Conservation (phyloP, 2,329 filamentous ascomycete species). For the Cytospora leucostoma region DNA sequence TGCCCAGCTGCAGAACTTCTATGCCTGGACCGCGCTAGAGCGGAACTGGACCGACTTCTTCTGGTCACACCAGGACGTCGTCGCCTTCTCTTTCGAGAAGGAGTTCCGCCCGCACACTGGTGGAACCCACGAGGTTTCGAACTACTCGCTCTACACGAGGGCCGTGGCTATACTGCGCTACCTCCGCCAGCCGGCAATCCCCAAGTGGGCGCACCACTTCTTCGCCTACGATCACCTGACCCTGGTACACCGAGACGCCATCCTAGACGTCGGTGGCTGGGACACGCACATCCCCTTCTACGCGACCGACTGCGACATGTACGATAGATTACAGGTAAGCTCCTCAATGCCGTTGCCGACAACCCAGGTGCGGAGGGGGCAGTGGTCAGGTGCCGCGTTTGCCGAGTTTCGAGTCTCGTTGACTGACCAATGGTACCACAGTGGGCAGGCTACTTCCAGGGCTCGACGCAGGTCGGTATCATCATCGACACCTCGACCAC, state of each 20-base stretch:
- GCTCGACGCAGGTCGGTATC: conserved; percentile 41
- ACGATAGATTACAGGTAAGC: conserved; percentile 2
- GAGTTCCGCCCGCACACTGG: conserved; percentile 37
- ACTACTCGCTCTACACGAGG: conserved; percentile 44
- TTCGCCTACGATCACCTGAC: conserved; percentile 54
- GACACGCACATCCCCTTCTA: conserved; percentile 55
- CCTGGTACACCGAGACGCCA: conserved; percentile 49
- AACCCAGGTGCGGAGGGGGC: neutral
- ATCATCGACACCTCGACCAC: conserved; percentile 45
- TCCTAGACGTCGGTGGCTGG: conserved; percentile 49
- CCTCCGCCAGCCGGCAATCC: conserved; percentile 38
- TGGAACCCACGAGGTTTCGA: conserved; percentile 42
- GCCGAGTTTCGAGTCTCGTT: conserved; percentile 34
- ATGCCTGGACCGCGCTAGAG: conserved; percentile 46
- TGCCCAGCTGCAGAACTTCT: conserved; percentile 58
- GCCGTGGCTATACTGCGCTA: conserved; percentile 41
- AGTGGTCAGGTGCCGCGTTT: neutral
- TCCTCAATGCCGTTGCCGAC: neutral
- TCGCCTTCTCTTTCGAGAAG: conserved; percentile 46
- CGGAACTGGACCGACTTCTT: conserved; percentile 52
- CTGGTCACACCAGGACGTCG: conserved; percentile 56
- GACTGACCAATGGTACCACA: conserved; percentile 32
- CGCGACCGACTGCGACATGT: conserved; percentile 50
- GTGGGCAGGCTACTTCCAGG: conserved; percentile 45
- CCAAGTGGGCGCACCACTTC: conserved; percentile 50